phyloP scores from a whole-genome alignment of 2,329 filamentous ascomycete species.

The Curvularia sp. region DNA sequence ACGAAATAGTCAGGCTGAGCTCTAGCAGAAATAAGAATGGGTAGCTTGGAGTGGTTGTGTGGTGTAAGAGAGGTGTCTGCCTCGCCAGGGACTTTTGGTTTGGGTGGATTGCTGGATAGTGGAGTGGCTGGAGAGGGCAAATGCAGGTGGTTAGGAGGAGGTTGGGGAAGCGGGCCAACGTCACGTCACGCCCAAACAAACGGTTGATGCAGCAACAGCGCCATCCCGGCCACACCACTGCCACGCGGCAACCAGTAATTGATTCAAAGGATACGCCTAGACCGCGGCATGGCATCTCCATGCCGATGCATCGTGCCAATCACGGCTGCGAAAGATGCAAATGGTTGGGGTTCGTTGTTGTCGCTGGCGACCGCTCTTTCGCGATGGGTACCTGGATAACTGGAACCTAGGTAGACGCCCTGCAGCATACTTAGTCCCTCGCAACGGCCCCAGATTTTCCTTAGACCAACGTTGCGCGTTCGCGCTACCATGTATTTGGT shows the following conservation, averaged over 20 bases:
- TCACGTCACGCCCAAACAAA: slow-evolving; percentile 28
- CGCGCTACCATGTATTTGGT: not conserved
- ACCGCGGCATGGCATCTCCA: not conserved
- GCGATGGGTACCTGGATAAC: not conserved
- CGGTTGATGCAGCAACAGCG: slow-evolving; percentile 28
- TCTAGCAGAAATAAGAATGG: slow-evolving; percentile 20
- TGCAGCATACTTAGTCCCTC: not conserved
- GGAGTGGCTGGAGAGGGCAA: slow-evolving; percentile 16
- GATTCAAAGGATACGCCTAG: not conserved
- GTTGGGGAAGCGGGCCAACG: slow-evolving; percentile 23
- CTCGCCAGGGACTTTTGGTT: slow-evolving; percentile 22
- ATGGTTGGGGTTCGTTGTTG: slow-evolving; percentile 1
- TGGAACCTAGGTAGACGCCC: not conserved
- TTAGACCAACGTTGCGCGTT: not conserved
- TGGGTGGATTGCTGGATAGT: slow-evolving; percentile 14
- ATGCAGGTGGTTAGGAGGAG: slow-evolving; percentile 25
- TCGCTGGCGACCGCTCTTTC: slow-evolving; percentile 7
- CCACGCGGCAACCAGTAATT: slow-evolving; percentile 15
- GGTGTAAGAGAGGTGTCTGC: slow-evolving; percentile 16
- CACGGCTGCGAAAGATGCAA: not conserved
- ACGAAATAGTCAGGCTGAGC: slow-evolving; percentile 23
- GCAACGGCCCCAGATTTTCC: not conserved
- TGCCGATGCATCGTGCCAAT: not conserved
- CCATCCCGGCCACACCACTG: slow-evolving; percentile 7
- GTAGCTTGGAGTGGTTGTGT: slow-evolving; percentile 15